These are phyloP conservation scores for Allium cepa DNA, from an alignment of 106 monocot genomes.

Conservation along the genomic window DNA sequence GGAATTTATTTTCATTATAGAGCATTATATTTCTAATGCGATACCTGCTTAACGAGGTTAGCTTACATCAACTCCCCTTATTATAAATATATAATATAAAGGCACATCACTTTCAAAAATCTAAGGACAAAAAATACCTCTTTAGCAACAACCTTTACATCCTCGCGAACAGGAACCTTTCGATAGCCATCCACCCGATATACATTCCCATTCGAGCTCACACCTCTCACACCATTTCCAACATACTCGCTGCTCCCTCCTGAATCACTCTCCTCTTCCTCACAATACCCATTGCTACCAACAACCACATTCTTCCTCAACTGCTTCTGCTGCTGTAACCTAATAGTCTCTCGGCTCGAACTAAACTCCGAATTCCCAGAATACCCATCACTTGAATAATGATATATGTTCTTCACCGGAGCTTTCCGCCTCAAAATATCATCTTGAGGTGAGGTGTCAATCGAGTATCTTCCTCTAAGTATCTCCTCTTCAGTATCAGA, in stretches of 20 bases:
- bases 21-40: too few relatives aligned
- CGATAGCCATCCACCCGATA: background rate
- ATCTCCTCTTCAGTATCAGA: conserved; percentile 58
- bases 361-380: conserved; percentile 55
- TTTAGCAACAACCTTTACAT: conserved; percentile 4
- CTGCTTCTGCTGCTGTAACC: conserved; percentile 17
- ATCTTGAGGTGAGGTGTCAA: conserved; percentile 51
- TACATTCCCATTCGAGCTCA: conserved; percentile 2
- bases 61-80: too few relatives aligned
- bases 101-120: background rate
- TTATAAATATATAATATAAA: too few relatives aligned
- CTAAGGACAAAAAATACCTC: conserved; percentile 2
- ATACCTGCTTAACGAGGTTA: too few relatives aligned
- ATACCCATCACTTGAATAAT: conserved; percentile 54
- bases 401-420: conserved; percentile 8
- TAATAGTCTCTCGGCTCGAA: conserved; percentile 39
- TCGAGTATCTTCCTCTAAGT: conserved; percentile 43
- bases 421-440: conserved; percentile 15
- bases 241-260: conserved; percentile 48
- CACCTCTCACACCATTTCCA: conserved; percentile 11
- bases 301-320: conserved; percentile 14
- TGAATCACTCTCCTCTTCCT: conserved; percentile 65
- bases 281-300: conserved; percentile 22
- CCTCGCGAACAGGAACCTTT: background rate
- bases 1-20: too few relatives aligned